Evolutionary conservation across 345 rosid species (phyloP), one percentile per base, ranked within the genome.

Genomic region (Adansonia digitata): DNA sequence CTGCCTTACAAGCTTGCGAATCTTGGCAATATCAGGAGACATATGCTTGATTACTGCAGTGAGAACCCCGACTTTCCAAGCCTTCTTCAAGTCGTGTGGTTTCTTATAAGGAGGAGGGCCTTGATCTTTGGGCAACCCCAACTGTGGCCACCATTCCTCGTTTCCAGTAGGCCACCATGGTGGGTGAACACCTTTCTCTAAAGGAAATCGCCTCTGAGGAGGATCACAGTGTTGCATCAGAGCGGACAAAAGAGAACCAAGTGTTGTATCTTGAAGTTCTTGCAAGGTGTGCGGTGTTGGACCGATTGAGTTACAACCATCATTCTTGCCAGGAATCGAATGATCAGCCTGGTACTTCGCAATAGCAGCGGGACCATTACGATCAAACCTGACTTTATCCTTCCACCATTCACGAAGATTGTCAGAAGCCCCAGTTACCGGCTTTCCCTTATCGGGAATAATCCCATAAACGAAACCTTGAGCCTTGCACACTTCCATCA

Each of bases 371-470:
- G 94, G 97, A 51, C 98, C 98, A 20, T 91, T 94, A 15, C 95
- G 86, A 76, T 94, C 98, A 73, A 94, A 94, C 84, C 93, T 81
- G 72, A 94, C 98, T 73, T 80, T 91, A 60, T 94, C 98, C 87
- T 89, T 94, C 98, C 98, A 95, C 99, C 99, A 94, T 64, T 85
- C 98, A 20, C 95, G 87, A 55, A 94, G 92, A 76, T 86, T 93
- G 74, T 95, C 99, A 14, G 99, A 93, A 35, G 96, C 88, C 1
- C 98, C 99, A 2, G 94, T 86, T 5, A 93, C 94, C 0, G 98
- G 97, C 74, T 84, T 90, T n/a, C 99, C 97, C 55, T 93, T 90
- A 81, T 93, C 96, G 0, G 91, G 92, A 31, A 94, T 93, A 43
- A 94, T 88, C 77, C 97, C 97, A 39, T 88, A 94, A 12, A 94